These are phyloP conservation scores for Antitrichia curtipendula DNA, from an alignment of 225 moss, liverwort and hornwort species.

Conservation along the genomic window DNA sequence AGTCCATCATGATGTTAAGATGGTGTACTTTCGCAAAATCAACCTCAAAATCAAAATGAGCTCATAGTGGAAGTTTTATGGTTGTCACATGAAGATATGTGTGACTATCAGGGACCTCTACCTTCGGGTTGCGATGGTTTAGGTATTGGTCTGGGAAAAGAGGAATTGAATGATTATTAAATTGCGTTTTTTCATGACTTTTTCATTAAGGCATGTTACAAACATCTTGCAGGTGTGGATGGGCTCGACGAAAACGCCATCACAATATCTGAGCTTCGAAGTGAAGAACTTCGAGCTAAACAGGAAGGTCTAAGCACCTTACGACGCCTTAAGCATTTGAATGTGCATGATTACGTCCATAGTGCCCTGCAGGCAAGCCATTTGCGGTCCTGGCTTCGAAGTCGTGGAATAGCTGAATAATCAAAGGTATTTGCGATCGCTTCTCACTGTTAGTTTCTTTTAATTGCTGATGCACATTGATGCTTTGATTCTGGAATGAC, in stretches of 20 bases:
- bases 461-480: neutral
- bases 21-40: neutral
- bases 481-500: neutral
- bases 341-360: slow-evolving; percentile 64
- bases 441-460: neutral
- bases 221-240: slow-evolving; percentile 1
- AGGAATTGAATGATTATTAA: neutral
- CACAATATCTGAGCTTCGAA: neutral
- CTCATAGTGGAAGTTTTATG: neutral
- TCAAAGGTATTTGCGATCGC: neutral
- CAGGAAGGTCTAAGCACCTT: slow-evolving; percentile 33
- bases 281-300: slow-evolving; percentile 9
- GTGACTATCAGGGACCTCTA: neutral
- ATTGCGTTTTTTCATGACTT: neutral
- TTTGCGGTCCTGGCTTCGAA: slow-evolving; percentile 38
- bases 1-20: neutral
- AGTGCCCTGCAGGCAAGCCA: slow-evolving; percentile 33
- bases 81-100: neutral
- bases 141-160: neutral
- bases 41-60: neutral
- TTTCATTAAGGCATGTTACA: neutral
- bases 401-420: slow-evolving; percentile 32
- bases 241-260: neutral
- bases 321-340: slow-evolving; percentile 37
- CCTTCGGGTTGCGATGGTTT: neutral